Conservation (phyloP, 352 stramenopile species). For the Phytophthora meadii region DNA sequence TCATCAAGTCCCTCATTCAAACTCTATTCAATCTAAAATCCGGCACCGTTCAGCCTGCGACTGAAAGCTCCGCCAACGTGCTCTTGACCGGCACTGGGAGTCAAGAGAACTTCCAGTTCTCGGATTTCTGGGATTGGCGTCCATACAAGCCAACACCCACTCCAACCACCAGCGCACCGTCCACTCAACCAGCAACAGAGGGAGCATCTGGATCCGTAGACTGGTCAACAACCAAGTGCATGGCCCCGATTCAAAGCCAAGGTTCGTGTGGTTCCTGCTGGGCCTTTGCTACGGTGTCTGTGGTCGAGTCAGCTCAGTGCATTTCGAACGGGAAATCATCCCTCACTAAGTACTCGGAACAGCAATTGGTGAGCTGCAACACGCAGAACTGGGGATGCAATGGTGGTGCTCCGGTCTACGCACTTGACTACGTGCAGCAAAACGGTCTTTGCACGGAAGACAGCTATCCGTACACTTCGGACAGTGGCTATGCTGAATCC, state of each 20-base stretch:
- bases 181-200: constrained; percentile 9
- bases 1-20: constrained; percentile 18
- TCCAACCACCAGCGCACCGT: constrained; percentile 18
- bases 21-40: constrained; percentile 17
- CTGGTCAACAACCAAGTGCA: constrained; percentile 52
- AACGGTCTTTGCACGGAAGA: constrained; percentile 77
- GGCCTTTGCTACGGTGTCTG: constrained; percentile 95
- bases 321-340: constrained; percentile 69
- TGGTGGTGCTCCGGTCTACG: constrained; percentile 91
- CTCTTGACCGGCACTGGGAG: constrained; percentile 12
- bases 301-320: constrained; percentile 92
- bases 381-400: constrained; percentile 90
- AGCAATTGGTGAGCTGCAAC: constrained; percentile 94
- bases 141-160: constrained; percentile 9
- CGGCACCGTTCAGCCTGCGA: constrained; percentile 14
- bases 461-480: constrained; percentile 45
- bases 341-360: constrained; percentile 92
- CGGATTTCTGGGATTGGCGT: constrained; percentile 31
- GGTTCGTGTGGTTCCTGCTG: constrained; percentile 97
- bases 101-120: constrained; percentile 33
- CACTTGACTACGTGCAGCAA: constrained; percentile 91
- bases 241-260: constrained; percentile 93
- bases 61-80: constrained; percentile 21
- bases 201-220: constrained; percentile 39
- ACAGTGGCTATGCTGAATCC: constrained; percentile 25